Evolutionary conservation across 2,329 filamentous ascomycete species (phyloP), one percentile per base, ranked within the genome.

Genomic region (Cladorrhinum sp.): DNA sequence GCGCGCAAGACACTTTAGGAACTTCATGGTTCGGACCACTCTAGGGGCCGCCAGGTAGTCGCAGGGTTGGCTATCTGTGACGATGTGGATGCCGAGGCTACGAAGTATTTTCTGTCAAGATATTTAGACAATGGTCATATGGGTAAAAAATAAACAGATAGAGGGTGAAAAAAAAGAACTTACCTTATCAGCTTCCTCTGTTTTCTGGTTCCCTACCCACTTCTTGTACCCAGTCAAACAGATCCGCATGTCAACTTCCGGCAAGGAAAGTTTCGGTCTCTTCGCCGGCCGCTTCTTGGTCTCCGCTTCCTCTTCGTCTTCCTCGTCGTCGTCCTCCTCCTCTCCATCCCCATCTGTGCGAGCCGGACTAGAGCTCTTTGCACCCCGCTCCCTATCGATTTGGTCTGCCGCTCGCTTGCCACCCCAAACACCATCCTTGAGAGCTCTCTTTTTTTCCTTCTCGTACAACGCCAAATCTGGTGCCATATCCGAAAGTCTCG

Each of bases 21-120:
- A 99, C 72, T 99, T 99, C 72, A 91, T 87, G 0, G 95, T 99
- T 39, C 95, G 89, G 33, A 97, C 85, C 63, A 98, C 86, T 48
- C 86, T 84, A 0, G 94, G 95, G 2, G 94, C 94, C 33, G 92
- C 92, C 10, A 99, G 84, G 72, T 96, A 91, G 68, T 94, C 91
- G 72, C 91, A 95, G 50, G 85, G 82, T 53, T 85, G 83, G 24
- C 86, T 86, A 70, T 96, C 90, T 67, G 88, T 82, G 3, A 91
- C 89, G 21, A 96, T 85, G 66, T 87, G 82, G 59, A 99, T 90
- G 7, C 95, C 95, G 36, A 98, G 78, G 51, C 89, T 86, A 62
- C 93, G 89, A 59, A 99, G 81, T 76, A 89, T 89, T 77, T 83
- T 87, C 91, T 96, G 69, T 63, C 2, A 18, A 20, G 20, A 18